Evolutionary conservation across 2,329 filamentous ascomycete species (phyloP).

Genomic region (Alternaria viburni): DNA sequence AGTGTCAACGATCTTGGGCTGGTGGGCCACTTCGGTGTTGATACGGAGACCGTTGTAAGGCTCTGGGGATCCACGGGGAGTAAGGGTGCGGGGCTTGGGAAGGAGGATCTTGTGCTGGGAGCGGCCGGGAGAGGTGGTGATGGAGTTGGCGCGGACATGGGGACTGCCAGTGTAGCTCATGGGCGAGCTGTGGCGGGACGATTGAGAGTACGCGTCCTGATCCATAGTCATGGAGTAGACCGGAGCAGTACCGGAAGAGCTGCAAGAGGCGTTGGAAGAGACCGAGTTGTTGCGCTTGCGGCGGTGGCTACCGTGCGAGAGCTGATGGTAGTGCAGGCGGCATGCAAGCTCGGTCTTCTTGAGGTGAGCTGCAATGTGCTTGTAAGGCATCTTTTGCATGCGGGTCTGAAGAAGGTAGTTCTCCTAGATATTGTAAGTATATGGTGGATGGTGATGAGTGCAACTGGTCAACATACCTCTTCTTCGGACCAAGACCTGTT

Average conservation of each 20-base stretch:
- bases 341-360: slow-evolving; percentile 90
- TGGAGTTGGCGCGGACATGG: slow-evolving; percentile 34
- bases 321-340: slow-evolving; percentile 85
- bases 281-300: slow-evolving; percentile 77
- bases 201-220: slow-evolving; percentile 45
- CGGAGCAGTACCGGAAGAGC: slow-evolving; percentile 44
- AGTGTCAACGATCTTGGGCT: slow-evolving; percentile 65
- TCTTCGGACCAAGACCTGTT: slow-evolving; percentile 86
- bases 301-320: slow-evolving; percentile 81
- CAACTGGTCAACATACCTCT: slow-evolving; percentile 64
- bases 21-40: slow-evolving; percentile 52
- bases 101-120: slow-evolving; percentile 61
- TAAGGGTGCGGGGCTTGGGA: slow-evolving; percentile 65
- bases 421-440: slow-evolving; percentile 63
- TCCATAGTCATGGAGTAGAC: slow-evolving; percentile 49
- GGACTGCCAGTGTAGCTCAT: slow-evolving; percentile 54
- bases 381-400: slow-evolving; percentile 88
- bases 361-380: slow-evolving; percentile 83
- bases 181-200: slow-evolving; percentile 50
- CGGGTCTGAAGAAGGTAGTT: slow-evolving; percentile 83
- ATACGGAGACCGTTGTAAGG: slow-evolving; percentile 51
- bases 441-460: neutral
- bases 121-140: slow-evolving; percentile 62
- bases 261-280: slow-evolving; percentile 59
- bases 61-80: slow-evolving; percentile 47